Evolutionary conservation across 495 filamentous ascomycete genomes (phyloP).

Genomic region (Pyrenula massariospora): DNA sequence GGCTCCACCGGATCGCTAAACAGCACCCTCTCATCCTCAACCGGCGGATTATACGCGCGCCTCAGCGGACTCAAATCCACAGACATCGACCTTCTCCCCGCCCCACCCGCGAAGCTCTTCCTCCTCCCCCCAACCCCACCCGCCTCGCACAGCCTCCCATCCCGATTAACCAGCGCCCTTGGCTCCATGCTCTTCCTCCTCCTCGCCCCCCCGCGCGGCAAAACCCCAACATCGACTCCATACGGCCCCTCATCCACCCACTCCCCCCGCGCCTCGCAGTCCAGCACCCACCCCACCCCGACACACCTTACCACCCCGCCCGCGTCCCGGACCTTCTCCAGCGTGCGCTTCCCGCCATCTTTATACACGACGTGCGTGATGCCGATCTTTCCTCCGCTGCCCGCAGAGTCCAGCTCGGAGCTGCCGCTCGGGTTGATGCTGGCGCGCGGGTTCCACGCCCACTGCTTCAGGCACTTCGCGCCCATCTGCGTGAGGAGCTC

Average conservation of each 20-base stretch:
- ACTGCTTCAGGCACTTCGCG: conserved; percentile 69
- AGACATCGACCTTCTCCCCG: conserved; percentile 17
- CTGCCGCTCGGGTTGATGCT: conserved; percentile 19
- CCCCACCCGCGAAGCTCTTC: conserved; percentile 10
- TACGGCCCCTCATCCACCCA: conserved; percentile 65
- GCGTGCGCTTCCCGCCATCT: conserved; percentile 73
- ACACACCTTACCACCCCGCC: conserved; percentile 71
- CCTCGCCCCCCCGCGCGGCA: conserved; percentile 66
- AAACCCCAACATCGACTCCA: conserved; percentile 53
- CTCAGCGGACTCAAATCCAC: conserved; percentile 24
- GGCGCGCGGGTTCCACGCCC: conserved; percentile 66
- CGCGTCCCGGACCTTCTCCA: conserved; percentile 74
- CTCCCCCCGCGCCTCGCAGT: conserved; percentile 69
- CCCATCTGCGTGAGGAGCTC: conserved; percentile 77
- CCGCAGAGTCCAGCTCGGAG: conserved; percentile 17
- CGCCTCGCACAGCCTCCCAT: conserved; percentile 47
- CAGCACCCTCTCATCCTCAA: conserved; percentile 11
- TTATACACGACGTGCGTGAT: conserved; percentile 96
- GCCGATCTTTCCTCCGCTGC: conserved; percentile 47
- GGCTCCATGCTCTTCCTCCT: conserved; percentile 91
- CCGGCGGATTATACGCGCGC: conserved; percentile 2
- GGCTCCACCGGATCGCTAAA: conserved; percentile 1
- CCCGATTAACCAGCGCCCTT: conserved; percentile 58
- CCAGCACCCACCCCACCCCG: conserved; percentile 77
- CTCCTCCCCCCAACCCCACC: conserved; percentile 3